Conservation (phyloP, 495 filamentous ascomycete genomes). For the Wilcoxina mikolae region DNA sequence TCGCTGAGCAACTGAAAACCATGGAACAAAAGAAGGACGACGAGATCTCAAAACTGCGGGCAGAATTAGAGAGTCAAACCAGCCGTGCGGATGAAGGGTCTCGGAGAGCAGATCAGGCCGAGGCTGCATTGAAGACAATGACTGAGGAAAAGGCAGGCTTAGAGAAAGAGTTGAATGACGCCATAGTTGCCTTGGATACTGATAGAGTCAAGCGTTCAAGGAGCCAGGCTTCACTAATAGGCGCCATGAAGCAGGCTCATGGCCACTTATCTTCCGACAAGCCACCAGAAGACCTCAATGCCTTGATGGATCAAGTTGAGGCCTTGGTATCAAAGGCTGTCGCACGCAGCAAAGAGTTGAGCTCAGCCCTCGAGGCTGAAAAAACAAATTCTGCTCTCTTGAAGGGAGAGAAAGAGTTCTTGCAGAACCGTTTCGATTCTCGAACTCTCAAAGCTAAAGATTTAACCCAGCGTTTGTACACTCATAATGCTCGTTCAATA, state of each 20-base stretch:
- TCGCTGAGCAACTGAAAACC: constrained; percentile 40
- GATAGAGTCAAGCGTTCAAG: constrained; percentile 33
- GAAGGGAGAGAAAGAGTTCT: constrained; percentile 47
- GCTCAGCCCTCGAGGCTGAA: constrained; percentile 41
- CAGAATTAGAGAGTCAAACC: constrained; percentile 40
- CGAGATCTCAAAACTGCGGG: constrained; percentile 38
- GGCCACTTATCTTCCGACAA: constrained; percentile 10
- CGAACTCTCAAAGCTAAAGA: constrained; percentile 60
- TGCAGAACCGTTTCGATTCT: constrained; percentile 43
- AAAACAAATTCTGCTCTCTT: constrained; percentile 43
- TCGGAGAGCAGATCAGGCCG: constrained; percentile 27
- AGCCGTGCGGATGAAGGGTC: constrained; percentile 34
- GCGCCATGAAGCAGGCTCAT: constrained; percentile 29
- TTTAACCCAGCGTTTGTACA: constrained; percentile 61
- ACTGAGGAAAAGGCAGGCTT: constrained; percentile 12
- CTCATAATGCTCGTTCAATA: constrained; percentile 59
- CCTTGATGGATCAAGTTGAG: constrained; percentile 16
- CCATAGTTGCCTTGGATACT: constrained; percentile 45
- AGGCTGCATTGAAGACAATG: constrained; percentile 13
- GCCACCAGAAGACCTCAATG: constrained; percentile 11
- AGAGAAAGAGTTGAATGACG: constrained; percentile 36
- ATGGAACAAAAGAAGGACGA: constrained; percentile 46
- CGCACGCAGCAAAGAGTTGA: constrained; percentile 29
- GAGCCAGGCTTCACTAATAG: constrained; percentile 21
- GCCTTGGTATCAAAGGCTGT: constrained; percentile 13